A percentile compares a stretch with the other conserved stretches of the same genome.
phyloP scores from a whole-genome alignment of 805 yeast species.

The Hanseniaspora mollemarum region DNA sequence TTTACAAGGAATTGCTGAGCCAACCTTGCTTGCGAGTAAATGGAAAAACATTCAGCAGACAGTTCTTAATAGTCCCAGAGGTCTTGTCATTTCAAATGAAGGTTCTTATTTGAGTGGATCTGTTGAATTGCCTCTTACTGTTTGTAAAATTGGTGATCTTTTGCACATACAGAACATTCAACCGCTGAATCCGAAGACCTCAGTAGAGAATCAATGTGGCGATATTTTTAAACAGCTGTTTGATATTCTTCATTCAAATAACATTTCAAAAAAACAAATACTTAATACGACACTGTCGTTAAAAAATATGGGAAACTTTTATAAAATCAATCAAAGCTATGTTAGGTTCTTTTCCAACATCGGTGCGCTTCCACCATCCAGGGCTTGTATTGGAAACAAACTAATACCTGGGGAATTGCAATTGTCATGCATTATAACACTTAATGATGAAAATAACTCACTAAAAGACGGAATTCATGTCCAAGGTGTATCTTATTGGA shows the following conservation, averaged over 20 bases:
- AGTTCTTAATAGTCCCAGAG: background rate
- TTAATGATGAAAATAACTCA: slow-evolving; percentile 11
- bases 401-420: slow-evolving; percentile 38
- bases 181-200: slow-evolving; percentile 21
- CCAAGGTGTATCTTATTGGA: slow-evolving; percentile 93
- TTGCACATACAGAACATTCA: slow-evolving; percentile 38
- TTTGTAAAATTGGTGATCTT: slow-evolving; percentile 25
- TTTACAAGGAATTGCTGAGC: slow-evolving; percentile 33
- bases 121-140: slow-evolving; percentile 7
- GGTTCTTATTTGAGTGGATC: background rate
- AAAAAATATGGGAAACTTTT: slow-evolving; percentile 54
- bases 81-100: background rate
- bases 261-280: slow-evolving; percentile 36
- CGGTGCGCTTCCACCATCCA: slow-evolving; percentile 69
- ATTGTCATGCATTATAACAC: slow-evolving; percentile 48
- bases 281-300: slow-evolving; percentile 53
- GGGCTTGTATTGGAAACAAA: slow-evolving; percentile 66
- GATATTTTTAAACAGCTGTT: slow-evolving; percentile 41
- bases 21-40: slow-evolving; percentile 20
- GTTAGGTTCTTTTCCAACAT: slow-evolving; percentile 37
- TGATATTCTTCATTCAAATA: slow-evolving; percentile 26
- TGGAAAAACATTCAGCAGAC: slow-evolving; percentile 22
- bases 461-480: slow-evolving; percentile 69
- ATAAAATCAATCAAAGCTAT: slow-evolving; percentile 51
- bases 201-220: slow-evolving; percentile 36